Base-by-base conservation (phyloP, 1,284 basidiomycete genomes). In the Papiliotrema laurentii region DNA sequence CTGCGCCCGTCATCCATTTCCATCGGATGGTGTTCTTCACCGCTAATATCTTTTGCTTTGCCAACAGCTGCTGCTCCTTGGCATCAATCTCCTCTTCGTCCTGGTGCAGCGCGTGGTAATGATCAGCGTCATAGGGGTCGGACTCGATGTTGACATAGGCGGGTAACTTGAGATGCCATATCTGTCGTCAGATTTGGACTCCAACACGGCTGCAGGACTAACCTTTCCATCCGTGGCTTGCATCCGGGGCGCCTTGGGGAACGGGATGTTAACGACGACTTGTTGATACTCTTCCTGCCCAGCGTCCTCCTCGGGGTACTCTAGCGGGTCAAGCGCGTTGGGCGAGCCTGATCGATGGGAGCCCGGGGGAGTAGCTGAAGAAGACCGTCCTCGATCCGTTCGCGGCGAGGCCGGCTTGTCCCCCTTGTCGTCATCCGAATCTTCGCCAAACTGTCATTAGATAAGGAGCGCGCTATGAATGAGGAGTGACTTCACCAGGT, bases 371-470 rank as follows among this genome's bases (percentile, higher is more conserved):
- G 54, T 50, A 26, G 50, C 83, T n/a, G 82, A 80, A 36, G 56
- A 48, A 5, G 59, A 44, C 38, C 53, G 44, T 26, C 44, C 49
- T 5, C 54, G 33, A n/a, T 38, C 43, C 16, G 28, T 7, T 78
- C 73, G 13, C 83, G 85, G 3, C 80, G 74, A 14, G 84, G 86
- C 4, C 86, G 74, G 33, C 83, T 74, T 24, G 84, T 86, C 16
- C n/a, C n/a, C n/a, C 3, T 57, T 54, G 11, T 90, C 6, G 83
- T 90, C 19, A 84, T 91, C 43, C n/a, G n/a, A n/a, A 84, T 90
- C 54, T 83, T 91, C 68, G 84, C 85, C 69, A 87, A 87, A 58
- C 87, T 91, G 65, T 25, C 7, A 24, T 10, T 39, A 39, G 27
- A 26, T 30, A 25, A 9, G 38, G 28, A n/a, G n/a, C n/a, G n/a